Evolutionary conservation across 495 filamentous ascomycete genomes (phyloP).

Genomic region (Penicillium cataractarum): DNA sequence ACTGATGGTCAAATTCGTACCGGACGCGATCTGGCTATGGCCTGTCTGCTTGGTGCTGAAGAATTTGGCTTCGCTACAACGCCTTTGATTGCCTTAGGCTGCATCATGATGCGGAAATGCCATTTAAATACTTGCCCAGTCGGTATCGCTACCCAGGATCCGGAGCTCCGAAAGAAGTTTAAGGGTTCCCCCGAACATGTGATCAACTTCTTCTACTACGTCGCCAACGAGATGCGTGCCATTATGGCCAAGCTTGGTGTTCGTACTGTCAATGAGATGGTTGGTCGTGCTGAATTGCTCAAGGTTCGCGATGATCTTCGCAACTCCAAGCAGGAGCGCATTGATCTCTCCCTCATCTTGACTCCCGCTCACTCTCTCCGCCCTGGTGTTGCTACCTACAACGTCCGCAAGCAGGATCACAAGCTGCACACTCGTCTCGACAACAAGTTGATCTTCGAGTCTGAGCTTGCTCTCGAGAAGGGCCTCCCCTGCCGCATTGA

Average conservation of each 20-base stretch:
- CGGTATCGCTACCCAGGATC: constrained; percentile 96
- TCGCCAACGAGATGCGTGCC: constrained; percentile 94
- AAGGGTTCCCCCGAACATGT: constrained; percentile 93
- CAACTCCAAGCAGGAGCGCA: constrained; percentile 86
- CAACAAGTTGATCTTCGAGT: constrained; percentile 98
- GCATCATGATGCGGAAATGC: constrained; percentile 84
- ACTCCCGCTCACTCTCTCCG: constrained; percentile 94
- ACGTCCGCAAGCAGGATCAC: constrained; percentile 98
- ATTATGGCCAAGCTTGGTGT: constrained; percentile 98
- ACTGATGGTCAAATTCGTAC: constrained; percentile 97
- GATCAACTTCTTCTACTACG: constrained; percentile 99
- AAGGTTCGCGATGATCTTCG: constrained; percentile 87
- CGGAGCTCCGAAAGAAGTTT: constrained; percentile 94
- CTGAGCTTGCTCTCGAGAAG: constrained; percentile 95
- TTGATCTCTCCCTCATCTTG: constrained; percentile 93
- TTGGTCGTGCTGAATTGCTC: constrained; percentile 88
- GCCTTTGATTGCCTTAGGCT: constrained; percentile 96
- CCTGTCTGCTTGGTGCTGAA: constrained; percentile 94
- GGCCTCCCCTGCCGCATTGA: constrained; percentile 94
- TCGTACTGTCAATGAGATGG: constrained; percentile 97
- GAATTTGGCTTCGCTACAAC: constrained; percentile 99
- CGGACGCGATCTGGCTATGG: constrained; percentile 93
- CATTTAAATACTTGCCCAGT: constrained; percentile 89
- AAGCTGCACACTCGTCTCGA: constrained; percentile 91
- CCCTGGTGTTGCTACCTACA: constrained; percentile 96